Evolutionary conservation across 305 asterid species (phyloP), one percentile per base, ranked within the genome.

Genomic region (Fraxinus platypoda): DNA sequence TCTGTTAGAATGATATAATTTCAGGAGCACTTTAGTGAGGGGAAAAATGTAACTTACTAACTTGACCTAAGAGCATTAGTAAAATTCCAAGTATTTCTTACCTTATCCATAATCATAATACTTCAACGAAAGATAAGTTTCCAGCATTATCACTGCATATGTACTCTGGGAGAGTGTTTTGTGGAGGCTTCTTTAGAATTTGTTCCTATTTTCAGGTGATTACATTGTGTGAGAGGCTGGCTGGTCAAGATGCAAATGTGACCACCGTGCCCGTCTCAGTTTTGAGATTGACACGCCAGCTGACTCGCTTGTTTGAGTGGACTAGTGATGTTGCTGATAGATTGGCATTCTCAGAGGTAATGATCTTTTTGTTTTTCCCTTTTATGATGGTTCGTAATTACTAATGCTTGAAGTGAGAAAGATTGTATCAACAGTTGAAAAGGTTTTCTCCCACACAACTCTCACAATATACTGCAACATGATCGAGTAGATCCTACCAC

Each of bases 221-320:
- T 85, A 90, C 98, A 79, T 86, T 95, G 90, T 95, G 99, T 52
- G 99, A 95, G 92, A 92, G 99, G 90, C 97, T 95, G 80, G 98
- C 99, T 21, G 99, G 98, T 78, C 98, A 95, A 89, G 99, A 95
- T 93, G 98, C 99, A 77, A 95, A 95, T 64, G 98, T 95, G 76
- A 95, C 99, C 79, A 95, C 99, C 2, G 99, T 95, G 77, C 99
- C 99, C n/a, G 99, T 95, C 74, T 94, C 98, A 17, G 84, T 95
- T 82, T 89, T 95, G 85, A 91, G 96, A 86, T 83, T 94, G 8
- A 93, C 99, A 77, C 98, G 99, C 70, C 99, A 94, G 88, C 90
- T 95, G 82, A 91, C 97, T 83, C 94, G 97, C 30, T 88, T 94
- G 76, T 95, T 95, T 77, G 99, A 95, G 91, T 95, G 99, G 99